Base-by-base conservation (phyloP, 2,329 filamentous ascomycete species). In the Sordariomycetes sp. region DNA sequence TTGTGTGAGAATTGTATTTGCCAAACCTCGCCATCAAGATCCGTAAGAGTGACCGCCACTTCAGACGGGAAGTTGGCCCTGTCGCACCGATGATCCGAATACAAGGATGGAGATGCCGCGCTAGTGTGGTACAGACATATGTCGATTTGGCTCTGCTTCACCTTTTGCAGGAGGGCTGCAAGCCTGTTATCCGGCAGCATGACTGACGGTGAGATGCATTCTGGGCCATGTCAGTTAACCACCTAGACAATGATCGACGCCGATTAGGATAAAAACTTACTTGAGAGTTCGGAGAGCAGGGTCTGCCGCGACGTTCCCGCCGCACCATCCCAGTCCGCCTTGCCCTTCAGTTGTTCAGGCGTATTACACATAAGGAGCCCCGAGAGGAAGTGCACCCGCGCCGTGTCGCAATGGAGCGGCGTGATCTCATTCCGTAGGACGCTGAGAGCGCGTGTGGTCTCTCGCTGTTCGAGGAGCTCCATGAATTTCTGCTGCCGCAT, bases 161-260 rank as follows among this genome's bases (percentile, higher is more conserved):
- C 84, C 62, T 95, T 85, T 58, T 91, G 79, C 56, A 99, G 74
- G 17, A 99, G 75, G 36, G 84, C 79, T 1, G 90, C 89, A 52
- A 99, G 76, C 7, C 94, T 85, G 68, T 94, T 89, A 66, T 96
- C 89, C 1, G 94, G 94, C 57, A 99, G 87, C 91, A 99, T 97
- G 52, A 96, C 89, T 3, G 90, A 94, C 0, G 94, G 92, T 1
- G 94, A 96, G 68, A 99, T 95, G 58, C 84, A 96, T 75, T 80
- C 88, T 92, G 63, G 56, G 51, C 53, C 45, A 12, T 10, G 45
- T 50, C 20, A 50, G 45, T 24, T 22, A 7, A 20, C 12, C 24
- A 22, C 22, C 20, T 24, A 50, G 17, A 10, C 45, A 24, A 50
- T 10, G 6, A 12, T 13, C 12, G 2, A 7, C 45, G 15, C 45